Percentiles rank a stretch among this genome's conserved stretches.
phyloP scores from a whole-genome alignment of 352 stramenopile genomes.

The Pythium vanterpoolii region DNA sequence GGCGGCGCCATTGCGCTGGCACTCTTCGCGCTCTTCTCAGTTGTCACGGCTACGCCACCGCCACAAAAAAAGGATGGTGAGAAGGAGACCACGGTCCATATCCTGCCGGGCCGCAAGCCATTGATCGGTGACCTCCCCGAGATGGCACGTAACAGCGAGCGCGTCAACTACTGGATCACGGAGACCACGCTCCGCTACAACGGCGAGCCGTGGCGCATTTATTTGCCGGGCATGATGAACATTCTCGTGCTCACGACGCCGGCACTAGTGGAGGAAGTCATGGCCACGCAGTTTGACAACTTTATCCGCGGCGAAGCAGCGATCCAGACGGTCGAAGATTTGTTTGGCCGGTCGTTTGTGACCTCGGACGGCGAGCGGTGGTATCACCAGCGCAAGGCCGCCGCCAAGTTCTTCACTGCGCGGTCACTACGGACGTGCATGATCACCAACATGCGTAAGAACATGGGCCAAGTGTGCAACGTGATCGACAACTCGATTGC shows the following conservation, averaged over 20 bases:
- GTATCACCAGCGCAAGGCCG: slow-evolving; percentile 30
- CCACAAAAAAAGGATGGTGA: not conserved
- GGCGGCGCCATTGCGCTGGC: not conserved
- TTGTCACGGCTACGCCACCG: not conserved
- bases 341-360: slow-evolving; percentile 27
- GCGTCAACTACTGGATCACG: slow-evolving; percentile 47
- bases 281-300: slow-evolving; percentile 27
- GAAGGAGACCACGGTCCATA: not conserved
- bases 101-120: not conserved
- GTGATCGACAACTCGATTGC: slow-evolving; percentile 10
- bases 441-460: slow-evolving; percentile 18
- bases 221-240: slow-evolving; percentile 8
- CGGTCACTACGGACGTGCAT: slow-evolving; percentile 26
- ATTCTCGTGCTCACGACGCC: slow-evolving; percentile 24
- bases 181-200: slow-evolving; percentile 10
- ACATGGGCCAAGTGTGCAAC: slow-evolving; percentile 10
- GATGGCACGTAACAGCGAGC: slow-evolving; percentile 20
- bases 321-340: slow-evolving; percentile 11
- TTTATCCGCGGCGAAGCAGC: slow-evolving; percentile 28
- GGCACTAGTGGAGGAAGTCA: slow-evolving; percentile 29
- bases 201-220: slow-evolving; percentile 24
- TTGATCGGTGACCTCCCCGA: slow-evolving; percentile 44
- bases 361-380: slow-evolving; percentile 26
- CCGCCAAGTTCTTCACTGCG: slow-evolving; percentile 31
- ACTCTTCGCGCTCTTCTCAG: not conserved